Percentiles rank a stretch among this genome's conserved stretches.
Conservation (phyloP, 345 rosid species). For the Heritiera littoralis region DNA sequence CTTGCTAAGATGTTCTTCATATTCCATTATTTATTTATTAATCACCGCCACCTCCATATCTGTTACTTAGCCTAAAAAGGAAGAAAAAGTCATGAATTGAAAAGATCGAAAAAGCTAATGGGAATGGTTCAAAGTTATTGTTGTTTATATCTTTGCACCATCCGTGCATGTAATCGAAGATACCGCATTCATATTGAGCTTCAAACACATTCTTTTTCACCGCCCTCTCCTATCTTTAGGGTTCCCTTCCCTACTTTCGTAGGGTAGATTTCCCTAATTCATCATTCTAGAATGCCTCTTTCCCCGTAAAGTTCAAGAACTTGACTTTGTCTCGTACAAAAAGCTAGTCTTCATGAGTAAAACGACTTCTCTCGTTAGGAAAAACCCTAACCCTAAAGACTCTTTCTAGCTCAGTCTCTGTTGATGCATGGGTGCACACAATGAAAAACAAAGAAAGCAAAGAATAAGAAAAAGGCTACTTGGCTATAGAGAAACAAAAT, state of each 20-base stretch:
- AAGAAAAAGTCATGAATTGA: background rate
- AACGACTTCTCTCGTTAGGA: background rate
- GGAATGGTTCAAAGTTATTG: constrained; percentile 6
- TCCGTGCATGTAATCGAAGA: background rate
- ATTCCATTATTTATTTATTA: constrained; percentile 17
- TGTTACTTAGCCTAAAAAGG: constrained; percentile 20
- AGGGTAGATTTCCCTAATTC: constrained; percentile 22
- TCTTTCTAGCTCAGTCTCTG: background rate
- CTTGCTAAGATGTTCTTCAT: constrained; percentile 19
- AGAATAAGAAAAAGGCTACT: background rate
- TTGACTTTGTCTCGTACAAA: background rate
- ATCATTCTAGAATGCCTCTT: constrained; percentile 15
- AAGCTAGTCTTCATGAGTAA: background rate
- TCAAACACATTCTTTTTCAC: background rate
- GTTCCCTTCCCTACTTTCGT: background rate
- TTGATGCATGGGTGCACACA: constrained; percentile 5
- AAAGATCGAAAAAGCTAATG: background rate
- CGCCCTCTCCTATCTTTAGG: constrained; percentile 8
- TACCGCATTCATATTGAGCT: background rate
- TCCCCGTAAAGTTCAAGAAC: constrained; percentile 9
- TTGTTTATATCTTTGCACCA: background rate
- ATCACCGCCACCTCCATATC: background rate
- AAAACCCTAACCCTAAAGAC: constrained; percentile 54
- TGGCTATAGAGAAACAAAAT: background rate
- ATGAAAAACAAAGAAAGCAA: background rate